Conservation (phyloP, 768 basidiomycete species). For the Kwoniella europaea region DNA sequence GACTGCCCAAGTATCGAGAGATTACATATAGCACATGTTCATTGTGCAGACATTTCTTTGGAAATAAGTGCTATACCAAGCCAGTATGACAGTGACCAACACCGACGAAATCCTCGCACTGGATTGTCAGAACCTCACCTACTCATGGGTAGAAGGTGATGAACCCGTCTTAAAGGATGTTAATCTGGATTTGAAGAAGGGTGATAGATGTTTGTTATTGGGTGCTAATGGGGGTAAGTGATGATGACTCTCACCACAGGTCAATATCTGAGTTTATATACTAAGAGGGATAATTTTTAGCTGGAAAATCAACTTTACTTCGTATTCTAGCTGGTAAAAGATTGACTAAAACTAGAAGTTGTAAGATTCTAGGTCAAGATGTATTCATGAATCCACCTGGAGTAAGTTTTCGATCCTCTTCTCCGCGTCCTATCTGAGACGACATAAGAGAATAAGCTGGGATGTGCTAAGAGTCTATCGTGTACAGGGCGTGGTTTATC, state of each 20-base stretch:
- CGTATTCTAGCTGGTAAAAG: constrained; percentile 93
- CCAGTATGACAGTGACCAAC: constrained; percentile 12
- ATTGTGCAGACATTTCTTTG: not conserved
- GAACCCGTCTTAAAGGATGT: constrained; percentile 65
- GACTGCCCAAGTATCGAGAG: too few species aligned
- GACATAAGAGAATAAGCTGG: too few species aligned
- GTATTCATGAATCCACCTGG: constrained; percentile 85
- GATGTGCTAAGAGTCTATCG: not conserved
- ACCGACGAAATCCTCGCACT: constrained; percentile 31
- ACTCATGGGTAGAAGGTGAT: constrained; percentile 33
- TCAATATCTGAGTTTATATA: not conserved
- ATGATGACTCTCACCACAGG: not conserved
- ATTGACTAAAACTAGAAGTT: constrained; percentile 69
- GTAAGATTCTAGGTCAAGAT: constrained; percentile 77
- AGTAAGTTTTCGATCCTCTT: constrained; percentile 7
- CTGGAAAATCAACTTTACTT: constrained; percentile 94
- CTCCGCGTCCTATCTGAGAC: too few species aligned
- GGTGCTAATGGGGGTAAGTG: constrained; percentile 92
- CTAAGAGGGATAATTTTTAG: constrained; percentile 19
- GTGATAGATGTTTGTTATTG: constrained; percentile 81
- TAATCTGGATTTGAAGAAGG: constrained; percentile 69
- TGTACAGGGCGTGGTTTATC: constrained; percentile 71
- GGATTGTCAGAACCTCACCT: constrained; percentile 42
- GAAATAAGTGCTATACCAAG: not conserved
- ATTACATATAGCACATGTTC: not conserved